Evolutionary conservation across 345 rosid genomes (phyloP).

Genomic region (Salix brachista): DNA sequence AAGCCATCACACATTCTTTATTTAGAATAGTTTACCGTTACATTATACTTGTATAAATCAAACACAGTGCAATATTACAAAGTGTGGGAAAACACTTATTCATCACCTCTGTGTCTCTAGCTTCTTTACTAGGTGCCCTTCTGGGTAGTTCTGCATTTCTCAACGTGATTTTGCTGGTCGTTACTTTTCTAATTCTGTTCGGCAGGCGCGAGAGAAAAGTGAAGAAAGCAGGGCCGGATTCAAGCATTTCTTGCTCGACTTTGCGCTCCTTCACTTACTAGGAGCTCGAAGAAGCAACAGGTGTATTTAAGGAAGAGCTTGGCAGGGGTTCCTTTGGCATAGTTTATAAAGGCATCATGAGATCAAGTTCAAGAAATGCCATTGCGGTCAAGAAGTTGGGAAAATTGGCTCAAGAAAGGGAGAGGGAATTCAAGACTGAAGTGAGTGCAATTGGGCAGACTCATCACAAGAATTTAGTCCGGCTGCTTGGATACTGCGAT

Average conservation of each 20-base stretch:
- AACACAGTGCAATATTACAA: too few relatives aligned
- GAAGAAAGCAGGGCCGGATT: neutral
- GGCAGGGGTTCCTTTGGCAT: constrained; percentile 37
- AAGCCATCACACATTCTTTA: too few relatives aligned
- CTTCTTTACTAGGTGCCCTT: neutral
- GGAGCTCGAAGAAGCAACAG: constrained; percentile 25
- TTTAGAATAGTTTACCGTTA: too few relatives aligned
- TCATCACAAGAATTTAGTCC: constrained; percentile 21
- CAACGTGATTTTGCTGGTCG: constrained; percentile 7
- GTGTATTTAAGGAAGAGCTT: constrained; percentile 25
- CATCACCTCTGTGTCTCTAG: too few relatives aligned
- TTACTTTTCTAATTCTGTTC: neutral
- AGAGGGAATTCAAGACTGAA: constrained; percentile 29
- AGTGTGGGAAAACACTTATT: too few relatives aligned
- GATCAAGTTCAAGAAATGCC: constrained; percentile 2
- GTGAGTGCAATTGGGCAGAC: constrained; percentile 22
- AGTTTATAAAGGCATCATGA: constrained; percentile 29
- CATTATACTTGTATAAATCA: too few relatives aligned
- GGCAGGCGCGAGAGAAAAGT: neutral
- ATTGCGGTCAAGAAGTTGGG: constrained; percentile 29
- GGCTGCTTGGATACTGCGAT: constrained; percentile 13
- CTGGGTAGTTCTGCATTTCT: neutral
- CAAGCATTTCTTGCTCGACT: constrained; percentile 6
- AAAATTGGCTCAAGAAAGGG: constrained; percentile 16
- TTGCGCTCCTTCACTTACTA: constrained; percentile 15